These are phyloP conservation scores for Pelargonium nanum DNA, from an alignment of 345 rosid species.

Conservation along the genomic window DNA sequence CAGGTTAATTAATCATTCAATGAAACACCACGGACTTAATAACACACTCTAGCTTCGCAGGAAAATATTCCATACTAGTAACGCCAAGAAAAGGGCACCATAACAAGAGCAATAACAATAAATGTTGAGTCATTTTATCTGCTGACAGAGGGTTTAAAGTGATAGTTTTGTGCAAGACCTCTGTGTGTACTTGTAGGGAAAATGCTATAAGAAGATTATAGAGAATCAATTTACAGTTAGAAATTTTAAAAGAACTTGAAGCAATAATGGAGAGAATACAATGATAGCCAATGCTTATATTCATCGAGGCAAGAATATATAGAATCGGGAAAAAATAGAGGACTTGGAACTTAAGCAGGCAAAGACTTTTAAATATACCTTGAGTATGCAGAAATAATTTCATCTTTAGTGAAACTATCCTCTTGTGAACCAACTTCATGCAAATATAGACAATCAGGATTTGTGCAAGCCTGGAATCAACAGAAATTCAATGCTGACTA, in stretches of 20 bases:
- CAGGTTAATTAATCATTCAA: constrained; percentile 17
- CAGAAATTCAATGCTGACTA: constrained; percentile 5
- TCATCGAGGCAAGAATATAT: neutral
- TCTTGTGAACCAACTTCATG: constrained; percentile 88
- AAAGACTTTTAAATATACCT: constrained; percentile 33
- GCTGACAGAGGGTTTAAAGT: no score
- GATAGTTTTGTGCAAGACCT: no score
- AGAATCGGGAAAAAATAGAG: neutral
- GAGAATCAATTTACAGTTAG: no score
- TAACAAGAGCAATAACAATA: no score
- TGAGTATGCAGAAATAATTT: constrained; percentile 68
- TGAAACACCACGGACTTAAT: neutral
- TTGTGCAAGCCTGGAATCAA: constrained; percentile 67
- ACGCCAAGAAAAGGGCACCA: neutral
- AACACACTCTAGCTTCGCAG: no score
- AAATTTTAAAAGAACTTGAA: no score
- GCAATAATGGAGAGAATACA: no score
- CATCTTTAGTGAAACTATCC: constrained; percentile 94
- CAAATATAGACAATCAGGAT: constrained; percentile 90
- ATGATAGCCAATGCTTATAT: neutral
- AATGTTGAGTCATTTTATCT: no score
- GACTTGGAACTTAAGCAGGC: neutral
- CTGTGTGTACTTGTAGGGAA: no score
- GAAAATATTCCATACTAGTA: constrained; percentile 1
- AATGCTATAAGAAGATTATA: no score